Conservation (phyloP, 768 basidiomycete species). For the Hypholoma fasciculare region DNA sequence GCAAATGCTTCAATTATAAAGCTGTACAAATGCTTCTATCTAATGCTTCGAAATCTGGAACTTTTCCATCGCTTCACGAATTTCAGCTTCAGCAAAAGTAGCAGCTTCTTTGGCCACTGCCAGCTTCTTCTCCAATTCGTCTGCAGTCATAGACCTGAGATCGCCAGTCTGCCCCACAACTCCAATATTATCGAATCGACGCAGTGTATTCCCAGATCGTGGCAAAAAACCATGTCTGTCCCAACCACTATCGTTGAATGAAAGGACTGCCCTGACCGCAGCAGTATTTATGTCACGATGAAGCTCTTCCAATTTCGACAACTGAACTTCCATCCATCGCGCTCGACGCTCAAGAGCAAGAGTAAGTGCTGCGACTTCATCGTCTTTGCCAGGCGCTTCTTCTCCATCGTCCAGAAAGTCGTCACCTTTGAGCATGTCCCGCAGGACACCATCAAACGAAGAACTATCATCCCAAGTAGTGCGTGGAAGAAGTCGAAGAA, state of each 20-base stretch:
- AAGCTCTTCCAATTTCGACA: conserved; percentile 85
- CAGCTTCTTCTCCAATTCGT: conserved; percentile 77
- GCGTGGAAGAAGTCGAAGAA: conserved; percentile 81
- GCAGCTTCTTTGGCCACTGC: conserved; percentile 70
- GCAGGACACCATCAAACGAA: conserved; percentile 81
- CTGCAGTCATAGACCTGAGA: conserved; percentile 55
- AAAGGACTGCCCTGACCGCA: conserved; percentile 77
- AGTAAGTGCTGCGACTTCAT: conserved; percentile 84
- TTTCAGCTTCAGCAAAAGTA: conserved; percentile 70
- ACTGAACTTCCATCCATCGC: conserved; percentile 90
- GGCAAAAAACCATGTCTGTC: conserved; percentile 70
- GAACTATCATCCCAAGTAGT: conserved; percentile 92
- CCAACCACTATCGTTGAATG: conserved; percentile 87
- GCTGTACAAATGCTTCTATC: conserved; percentile 52
- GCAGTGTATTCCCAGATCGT: conserved; percentile 64
- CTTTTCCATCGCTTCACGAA: conserved; percentile 73
- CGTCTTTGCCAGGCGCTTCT: conserved; percentile 65
- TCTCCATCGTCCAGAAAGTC: conserved; percentile 81
- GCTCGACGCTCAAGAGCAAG: conserved; percentile 86
- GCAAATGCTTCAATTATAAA: background rate
- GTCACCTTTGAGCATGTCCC: conserved; percentile 88
- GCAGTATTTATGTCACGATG: conserved; percentile 91
- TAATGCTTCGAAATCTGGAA: conserved; percentile 52
- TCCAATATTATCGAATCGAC: conserved; percentile 68
- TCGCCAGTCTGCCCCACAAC: conserved; percentile 48